phyloP scores from a whole-genome alignment of 177 flowering plant species.

The Telopea speciosissima region DNA sequence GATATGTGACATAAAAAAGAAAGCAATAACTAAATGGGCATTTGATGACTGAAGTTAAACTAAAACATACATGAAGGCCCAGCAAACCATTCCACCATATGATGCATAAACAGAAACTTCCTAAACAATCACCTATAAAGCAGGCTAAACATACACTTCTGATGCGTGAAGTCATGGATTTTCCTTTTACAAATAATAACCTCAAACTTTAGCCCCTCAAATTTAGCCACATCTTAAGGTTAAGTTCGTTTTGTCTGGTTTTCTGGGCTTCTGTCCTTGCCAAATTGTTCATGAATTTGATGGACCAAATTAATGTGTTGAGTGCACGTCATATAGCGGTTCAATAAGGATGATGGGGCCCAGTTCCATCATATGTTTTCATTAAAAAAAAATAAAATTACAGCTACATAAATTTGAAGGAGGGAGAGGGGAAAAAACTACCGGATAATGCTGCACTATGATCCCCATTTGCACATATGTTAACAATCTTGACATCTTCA shows the following conservation, averaged over 20 bases:
- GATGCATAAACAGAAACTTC: background rate
- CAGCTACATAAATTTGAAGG: no score
- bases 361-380: background rate
- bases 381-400: background rate
- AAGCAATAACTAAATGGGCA: background rate
- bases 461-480: constrained; percentile 74
- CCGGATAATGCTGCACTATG: constrained; percentile 83
- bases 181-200: background rate
- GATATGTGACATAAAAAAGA: background rate
- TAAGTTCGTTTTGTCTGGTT: background rate
- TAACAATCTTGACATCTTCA: constrained; percentile 32
- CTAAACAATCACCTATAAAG: background rate
- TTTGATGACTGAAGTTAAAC: background rate
- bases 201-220: background rate
- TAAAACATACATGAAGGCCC: background rate
- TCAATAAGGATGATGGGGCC: background rate
- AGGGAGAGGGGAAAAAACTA: constrained; percentile 22
- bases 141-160: background rate
- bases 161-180: background rate
- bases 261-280: background rate
- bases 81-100: background rate
- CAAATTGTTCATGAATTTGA: background rate
- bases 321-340: background rate
- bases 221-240: background rate
- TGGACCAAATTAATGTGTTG: background rate